phyloP scores from a whole-genome alignment of 1,139 yeast species.

The Dujonia santamariae region DNA sequence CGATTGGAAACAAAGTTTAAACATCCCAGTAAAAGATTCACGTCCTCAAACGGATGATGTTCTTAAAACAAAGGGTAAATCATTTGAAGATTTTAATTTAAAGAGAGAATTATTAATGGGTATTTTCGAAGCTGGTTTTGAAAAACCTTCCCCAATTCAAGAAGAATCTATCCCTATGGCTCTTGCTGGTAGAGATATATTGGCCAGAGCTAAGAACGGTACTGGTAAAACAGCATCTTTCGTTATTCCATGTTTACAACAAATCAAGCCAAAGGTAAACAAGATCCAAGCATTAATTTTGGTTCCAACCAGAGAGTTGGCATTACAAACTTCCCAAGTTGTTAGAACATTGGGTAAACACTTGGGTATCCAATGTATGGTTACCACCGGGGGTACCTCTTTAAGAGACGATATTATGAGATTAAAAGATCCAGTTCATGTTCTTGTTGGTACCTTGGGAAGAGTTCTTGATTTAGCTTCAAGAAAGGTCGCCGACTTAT shows the following conservation, averaged over 20 bases:
- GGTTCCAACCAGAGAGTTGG: constrained; percentile 93
- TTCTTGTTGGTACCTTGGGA: constrained; percentile 94
- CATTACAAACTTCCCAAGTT: constrained; percentile 96
- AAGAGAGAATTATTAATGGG: constrained; percentile 97
- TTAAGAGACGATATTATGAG: constrained; percentile 92
- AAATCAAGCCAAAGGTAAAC: constrained; percentile 76
- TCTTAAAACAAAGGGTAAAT: constrained; percentile 81
- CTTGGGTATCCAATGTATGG: constrained; percentile 91
- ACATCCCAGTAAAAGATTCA: constrained; percentile 77
- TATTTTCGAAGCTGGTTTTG: constrained; percentile 97
- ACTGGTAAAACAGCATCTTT: constrained; percentile 99
- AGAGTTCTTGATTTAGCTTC: constrained; percentile 93
- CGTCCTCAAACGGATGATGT: constrained; percentile 98
- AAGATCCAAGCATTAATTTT: constrained; percentile 86
- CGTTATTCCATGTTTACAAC: constrained; percentile 82
- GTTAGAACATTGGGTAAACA: constrained; percentile 97
- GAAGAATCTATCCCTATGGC: constrained; percentile 98
- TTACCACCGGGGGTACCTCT: constrained; percentile 97
- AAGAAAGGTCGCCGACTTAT: constrained; percentile 81
- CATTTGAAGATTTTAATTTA: constrained; percentile 88
- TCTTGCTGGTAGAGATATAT: constrained; percentile 89
- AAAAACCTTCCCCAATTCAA: constrained; percentile 96
- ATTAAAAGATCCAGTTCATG: constrained; percentile 87
- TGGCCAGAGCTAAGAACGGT: constrained; percentile 98
- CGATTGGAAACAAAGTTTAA: constrained; percentile 71